Base-by-base conservation (phyloP, 2,329 filamentous ascomycete species). In the Leptographium radiaticola region DNA sequence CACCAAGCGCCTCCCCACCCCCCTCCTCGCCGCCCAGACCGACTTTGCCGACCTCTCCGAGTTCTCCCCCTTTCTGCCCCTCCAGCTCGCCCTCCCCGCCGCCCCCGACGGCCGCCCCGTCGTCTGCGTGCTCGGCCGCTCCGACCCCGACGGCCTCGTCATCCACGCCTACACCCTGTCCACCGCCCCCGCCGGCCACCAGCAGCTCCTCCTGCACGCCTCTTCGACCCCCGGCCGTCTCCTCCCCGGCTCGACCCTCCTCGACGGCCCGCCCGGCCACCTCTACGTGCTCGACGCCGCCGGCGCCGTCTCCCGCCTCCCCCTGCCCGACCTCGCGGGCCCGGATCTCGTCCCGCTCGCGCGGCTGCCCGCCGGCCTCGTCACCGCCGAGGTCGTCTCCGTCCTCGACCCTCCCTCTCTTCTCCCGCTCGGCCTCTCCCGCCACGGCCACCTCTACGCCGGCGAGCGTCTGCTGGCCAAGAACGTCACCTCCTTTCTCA, bases 401-500 rank as follows among this genome's bases (percentile, higher is more conserved):
- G 42, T 8, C n/a, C 8, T 11, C 42, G 42, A 44, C 42, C 12
- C 11, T 6, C 30, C 45, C 15, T 34, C 43, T 5, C 18, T 2
- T 12, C 34, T 77, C 45, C 73, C 71, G 2, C 70, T 80, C 62
- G 86, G 88, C 2, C 70, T 96, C 58, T 86, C 89, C 4, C 77
- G 80, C 49, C 85, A 81, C 53, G 93, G 93, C 0, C 76, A 84
- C 53, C 72, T 98, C 0, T 94, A 87, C 64, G 87, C 85, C 43
- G 87, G 90, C 64, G 81, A 83, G 4, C 80, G 77, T 16, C 72
- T 86, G 6, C 71, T 96, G 46, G 80, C 84, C 15, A 89, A 87
- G 66, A 95, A 93, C 61, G 95, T 89, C 67, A 97, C 91, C 0
- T 98, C 93, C 0, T 97, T 95, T 62, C 66, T 89, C 7, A 71